Evolutionary conservation across 805 yeast genomes (phyloP).

Genomic region (Kluyveromyces starmeri): DNA sequence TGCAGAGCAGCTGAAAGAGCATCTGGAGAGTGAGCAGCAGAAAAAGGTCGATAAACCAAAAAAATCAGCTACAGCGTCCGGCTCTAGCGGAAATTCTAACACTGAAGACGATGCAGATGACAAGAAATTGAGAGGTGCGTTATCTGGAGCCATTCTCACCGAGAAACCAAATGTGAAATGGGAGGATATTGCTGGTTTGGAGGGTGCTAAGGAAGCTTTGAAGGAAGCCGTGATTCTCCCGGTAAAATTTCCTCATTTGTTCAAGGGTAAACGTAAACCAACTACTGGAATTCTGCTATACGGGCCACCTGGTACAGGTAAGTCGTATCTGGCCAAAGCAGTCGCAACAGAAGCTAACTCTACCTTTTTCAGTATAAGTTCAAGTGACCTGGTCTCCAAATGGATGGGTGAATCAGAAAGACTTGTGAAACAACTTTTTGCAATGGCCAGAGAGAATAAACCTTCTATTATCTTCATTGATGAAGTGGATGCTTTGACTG

Average conservation of each 20-base stretch:
- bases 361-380: constrained; percentile 92
- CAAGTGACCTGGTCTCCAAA: constrained; percentile 90
- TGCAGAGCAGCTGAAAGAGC: constrained; percentile 90
- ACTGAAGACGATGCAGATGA: constrained; percentile 73
- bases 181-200: constrained; percentile 95
- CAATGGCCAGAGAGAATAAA: constrained; percentile 92
- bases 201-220: constrained; percentile 88
- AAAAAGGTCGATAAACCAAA: constrained; percentile 35
- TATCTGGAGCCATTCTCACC: constrained; percentile 82
- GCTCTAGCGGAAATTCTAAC: constrained; percentile 52
- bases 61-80: constrained; percentile 38
- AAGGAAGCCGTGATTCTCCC: constrained; percentile 97
- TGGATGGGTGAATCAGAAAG: constrained; percentile 99
- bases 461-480: constrained; percentile 95
- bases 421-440: constrained; percentile 86
- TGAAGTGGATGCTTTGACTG: constrained; percentile 96
- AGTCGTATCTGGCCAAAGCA: constrained; percentile 92
- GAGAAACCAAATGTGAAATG: constrained; percentile 90
- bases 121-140: constrained; percentile 81
- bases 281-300: constrained; percentile 80
- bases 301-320: constrained; percentile 98
- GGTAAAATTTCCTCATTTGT: constrained; percentile 90
- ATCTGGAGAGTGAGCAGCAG: constrained; percentile 64
- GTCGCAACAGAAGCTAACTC: constrained; percentile 98
- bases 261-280: constrained; percentile 91